Conservation (phyloP, 305 asterid genomes). For the Fraxinus ornus region DNA sequence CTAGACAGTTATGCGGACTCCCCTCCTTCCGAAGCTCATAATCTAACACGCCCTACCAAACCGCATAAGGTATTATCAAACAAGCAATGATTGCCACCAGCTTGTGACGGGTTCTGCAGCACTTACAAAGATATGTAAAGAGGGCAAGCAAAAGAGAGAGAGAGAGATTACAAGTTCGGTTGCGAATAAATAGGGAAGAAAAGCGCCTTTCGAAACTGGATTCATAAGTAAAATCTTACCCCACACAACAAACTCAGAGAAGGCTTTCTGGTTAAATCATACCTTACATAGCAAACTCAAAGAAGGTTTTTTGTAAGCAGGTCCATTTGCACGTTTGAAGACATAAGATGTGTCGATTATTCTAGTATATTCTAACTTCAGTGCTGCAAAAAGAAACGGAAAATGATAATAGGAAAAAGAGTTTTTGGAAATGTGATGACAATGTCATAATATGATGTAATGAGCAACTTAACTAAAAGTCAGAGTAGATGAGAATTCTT, state of each 20-base stretch:
- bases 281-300: slow-evolving; percentile 14
- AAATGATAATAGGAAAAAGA: neutral
- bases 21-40: slow-evolving; percentile 67
- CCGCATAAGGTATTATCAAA: slow-evolving; percentile 1
- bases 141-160: neutral
- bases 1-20: slow-evolving; percentile 71
- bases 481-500: neutral
- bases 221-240: slow-evolving; percentile 26
- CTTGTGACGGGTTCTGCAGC: slow-evolving; percentile 3
- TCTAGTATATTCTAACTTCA: slow-evolving; percentile 71
- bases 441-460: neutral
- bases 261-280: slow-evolving; percentile 45
- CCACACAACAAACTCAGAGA: slow-evolving; percentile 40
- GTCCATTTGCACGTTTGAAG: slow-evolving; percentile 60
- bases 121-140: neutral
- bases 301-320: slow-evolving; percentile 41
- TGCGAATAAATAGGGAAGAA: neutral
- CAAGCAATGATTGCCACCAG: neutral
- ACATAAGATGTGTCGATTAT: slow-evolving; percentile 90
- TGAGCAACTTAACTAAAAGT: neutral
- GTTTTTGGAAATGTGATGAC: neutral
- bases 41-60: slow-evolving; percentile 60
- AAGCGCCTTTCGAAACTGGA: neutral
- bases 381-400: slow-evolving; percentile 49
- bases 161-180: neutral